These are phyloP conservation scores for Candida morakotiae DNA, from an alignment of 805 yeast species.

Conservation along the genomic window DNA sequence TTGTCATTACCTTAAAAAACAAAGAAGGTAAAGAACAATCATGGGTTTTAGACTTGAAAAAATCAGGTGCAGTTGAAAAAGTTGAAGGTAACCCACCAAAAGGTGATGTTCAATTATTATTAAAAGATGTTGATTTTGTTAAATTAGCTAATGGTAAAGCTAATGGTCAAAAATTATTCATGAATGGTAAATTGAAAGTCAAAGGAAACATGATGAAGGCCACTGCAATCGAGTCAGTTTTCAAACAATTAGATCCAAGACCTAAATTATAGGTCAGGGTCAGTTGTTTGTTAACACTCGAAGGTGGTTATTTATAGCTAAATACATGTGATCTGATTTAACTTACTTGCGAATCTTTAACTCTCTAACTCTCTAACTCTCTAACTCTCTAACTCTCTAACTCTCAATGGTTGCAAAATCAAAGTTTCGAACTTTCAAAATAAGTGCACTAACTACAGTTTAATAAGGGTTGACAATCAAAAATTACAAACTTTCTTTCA, in stretches of 20 bases:
- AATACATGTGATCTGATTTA: too few species aligned
- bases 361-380: too few species aligned
- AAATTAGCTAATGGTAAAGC: constrained; percentile 74
- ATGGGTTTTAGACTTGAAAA: constrained; percentile 68
- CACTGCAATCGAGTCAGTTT: constrained; percentile 64
- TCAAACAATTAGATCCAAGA: constrained; percentile 48
- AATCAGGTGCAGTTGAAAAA: constrained; percentile 44
- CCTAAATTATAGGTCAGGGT: constrained; percentile 33
- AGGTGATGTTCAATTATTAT: constrained; percentile 59
- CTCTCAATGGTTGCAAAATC: too few species aligned
- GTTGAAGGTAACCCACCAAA: constrained; percentile 46
- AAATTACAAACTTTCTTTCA: too few species aligned
- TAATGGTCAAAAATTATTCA: constrained; percentile 78
- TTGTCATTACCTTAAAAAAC: constrained; percentile 65
- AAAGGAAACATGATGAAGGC: constrained; percentile 93
- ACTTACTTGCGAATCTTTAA: too few species aligned
- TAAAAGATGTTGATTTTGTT: constrained; percentile 66
- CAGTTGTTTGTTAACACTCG: neutral
- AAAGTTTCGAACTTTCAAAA: too few species aligned
- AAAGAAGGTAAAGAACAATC: constrained; percentile 53
- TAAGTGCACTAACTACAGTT: too few species aligned
- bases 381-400: too few species aligned
- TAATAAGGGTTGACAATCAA: too few species aligned
- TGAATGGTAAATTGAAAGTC: constrained; percentile 80
- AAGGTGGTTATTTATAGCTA: too few species aligned